Conservation (phyloP, 23 red algal genomes). For the Gracilaria domingensis region DNA sequence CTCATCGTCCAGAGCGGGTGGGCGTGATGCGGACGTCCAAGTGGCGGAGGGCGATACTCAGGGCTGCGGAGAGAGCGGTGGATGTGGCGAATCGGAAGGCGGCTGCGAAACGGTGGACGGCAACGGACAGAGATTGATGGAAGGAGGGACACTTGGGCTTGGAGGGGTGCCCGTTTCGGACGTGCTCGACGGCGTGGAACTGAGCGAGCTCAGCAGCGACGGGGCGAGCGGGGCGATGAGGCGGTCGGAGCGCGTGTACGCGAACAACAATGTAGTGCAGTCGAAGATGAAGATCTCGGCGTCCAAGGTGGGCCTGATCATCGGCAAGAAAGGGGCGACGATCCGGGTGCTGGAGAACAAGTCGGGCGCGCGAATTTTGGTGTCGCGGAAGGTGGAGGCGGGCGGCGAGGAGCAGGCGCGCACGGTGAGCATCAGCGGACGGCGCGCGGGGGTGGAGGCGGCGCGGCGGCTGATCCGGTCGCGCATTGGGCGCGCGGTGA, state of each 20-base stretch:
- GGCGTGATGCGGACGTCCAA: not conserved
- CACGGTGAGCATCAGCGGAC: not conserved
- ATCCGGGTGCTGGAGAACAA: conserved; percentile 84
- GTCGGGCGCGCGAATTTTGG: conserved; percentile 75
- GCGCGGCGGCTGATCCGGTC: not conserved
- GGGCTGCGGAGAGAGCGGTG: not conserved
- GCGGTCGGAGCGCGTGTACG: not conserved
- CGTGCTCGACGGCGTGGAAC: not conserved
- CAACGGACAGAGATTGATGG: not conserved
- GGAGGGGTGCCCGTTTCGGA: not conserved
- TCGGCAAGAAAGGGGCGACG: conserved; percentile 81
- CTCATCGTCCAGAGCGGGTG: not conserved
- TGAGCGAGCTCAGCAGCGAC: not conserved
- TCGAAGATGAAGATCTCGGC: conserved; percentile 64
- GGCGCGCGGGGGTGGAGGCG: not conserved
- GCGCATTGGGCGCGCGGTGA: not conserved
- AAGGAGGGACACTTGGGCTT: not conserved
- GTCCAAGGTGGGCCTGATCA: conserved; percentile 84
- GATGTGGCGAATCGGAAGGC: conserved; percentile 8
- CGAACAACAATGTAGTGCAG: not conserved
- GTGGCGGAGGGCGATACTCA: not conserved
- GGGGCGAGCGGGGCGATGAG: not conserved
- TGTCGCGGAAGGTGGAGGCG: conserved; percentile 61
- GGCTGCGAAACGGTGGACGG: not conserved
- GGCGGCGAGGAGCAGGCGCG: conserved; percentile 33